phyloP scores from a whole-genome alignment of 768 basidiomycete species.

The Leucocoprinus sp. region DNA sequence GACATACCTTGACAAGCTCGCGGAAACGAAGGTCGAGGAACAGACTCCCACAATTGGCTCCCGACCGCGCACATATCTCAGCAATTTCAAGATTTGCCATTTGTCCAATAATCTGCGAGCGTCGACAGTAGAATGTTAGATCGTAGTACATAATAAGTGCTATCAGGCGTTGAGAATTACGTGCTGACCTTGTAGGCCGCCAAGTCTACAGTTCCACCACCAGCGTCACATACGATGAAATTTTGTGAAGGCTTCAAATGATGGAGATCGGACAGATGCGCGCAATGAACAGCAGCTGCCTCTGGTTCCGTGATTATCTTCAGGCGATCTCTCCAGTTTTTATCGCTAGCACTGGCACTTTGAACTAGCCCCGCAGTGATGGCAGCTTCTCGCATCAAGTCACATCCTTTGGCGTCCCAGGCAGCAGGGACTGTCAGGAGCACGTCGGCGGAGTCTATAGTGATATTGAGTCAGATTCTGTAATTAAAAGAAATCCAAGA shows the following conservation, averaged over 20 bases:
- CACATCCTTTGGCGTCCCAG: conserved; percentile 82
- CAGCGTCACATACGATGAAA: conserved; percentile 90
- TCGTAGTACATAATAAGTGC: conserved; percentile 8
- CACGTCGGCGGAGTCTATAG: conserved; percentile 70
- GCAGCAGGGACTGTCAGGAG: conserved; percentile 86
- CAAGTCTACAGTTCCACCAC: conserved; percentile 65
- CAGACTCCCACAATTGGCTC: conserved; percentile 80
- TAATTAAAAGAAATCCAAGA: background rate
- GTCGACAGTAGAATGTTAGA: conserved; percentile 18
- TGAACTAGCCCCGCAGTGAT: conserved; percentile 76
- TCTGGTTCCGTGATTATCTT: conserved; percentile 79
- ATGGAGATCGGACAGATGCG: conserved; percentile 72
- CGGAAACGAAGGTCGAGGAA: conserved; percentile 85
- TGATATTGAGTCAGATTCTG: conserved; percentile 7
- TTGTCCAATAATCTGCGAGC: conserved; percentile 60
- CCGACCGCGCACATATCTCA: conserved; percentile 82
- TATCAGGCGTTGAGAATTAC: background rate
- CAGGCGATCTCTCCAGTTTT: conserved; percentile 71
- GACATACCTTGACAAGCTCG: conserved; percentile 58
- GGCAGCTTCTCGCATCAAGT: conserved; percentile 80
- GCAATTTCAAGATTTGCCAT: conserved; percentile 82
- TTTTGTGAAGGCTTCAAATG: conserved; percentile 73
- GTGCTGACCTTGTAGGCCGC: conserved; percentile 51
- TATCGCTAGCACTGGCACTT: conserved; percentile 60
- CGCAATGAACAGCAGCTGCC: conserved; percentile 89